Base-by-base conservation (phyloP, 768 basidiomycete genomes). In the Dioszegia aurantiaca region DNA sequence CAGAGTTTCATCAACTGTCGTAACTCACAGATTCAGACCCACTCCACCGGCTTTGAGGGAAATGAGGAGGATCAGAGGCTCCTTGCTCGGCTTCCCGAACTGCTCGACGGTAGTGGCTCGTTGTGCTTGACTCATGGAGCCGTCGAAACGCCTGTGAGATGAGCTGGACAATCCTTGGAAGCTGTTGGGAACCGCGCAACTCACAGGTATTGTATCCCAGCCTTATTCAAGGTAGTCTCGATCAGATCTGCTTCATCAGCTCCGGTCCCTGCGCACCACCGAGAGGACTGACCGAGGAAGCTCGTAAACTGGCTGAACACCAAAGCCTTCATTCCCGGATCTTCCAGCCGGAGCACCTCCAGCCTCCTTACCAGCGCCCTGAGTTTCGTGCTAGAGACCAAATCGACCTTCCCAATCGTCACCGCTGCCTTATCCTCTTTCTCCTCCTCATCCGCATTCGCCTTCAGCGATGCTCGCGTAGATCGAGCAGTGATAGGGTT, bases 311-410 rank as follows among this genome's bases (percentile, higher is more conserved):
- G 74, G 16, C 72, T 75, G 45, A 78, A 78, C 10, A 78, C 75
- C 56, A 78, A 56, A 11, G 72, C 70, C 86, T 78, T 89, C 82
- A 70, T 84, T 81, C 69, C 82, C 79, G 64, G 90, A 75, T 64
- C 83, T 81, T 64, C 83, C 84, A 86, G 61, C 42, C 65, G 59
- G 27, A 64, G 79, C 80, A 53, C 70, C 84, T 89, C 81, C 4
- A 98, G 81, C 70, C 86, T 83, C 58, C 83, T 81, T 9, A 89
- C 76, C 26, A 98, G 78, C 1, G 92, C 92, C 55, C 91, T 83
- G 2, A 98, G 80, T 76, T 98, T 98, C 0, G 93, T 95, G 9
- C 89, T 92, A 3, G 89, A 87, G 37, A 84, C 82, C 76, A 95
- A 90, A 76, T 93, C 85, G 63, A 90, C 90, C 64, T 85, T 83